Evolutionary conservation across 78 protist species (phyloP), one percentile per base, ranked within the genome.

Genomic region (Anaeramoeba flamelloides): DNA sequence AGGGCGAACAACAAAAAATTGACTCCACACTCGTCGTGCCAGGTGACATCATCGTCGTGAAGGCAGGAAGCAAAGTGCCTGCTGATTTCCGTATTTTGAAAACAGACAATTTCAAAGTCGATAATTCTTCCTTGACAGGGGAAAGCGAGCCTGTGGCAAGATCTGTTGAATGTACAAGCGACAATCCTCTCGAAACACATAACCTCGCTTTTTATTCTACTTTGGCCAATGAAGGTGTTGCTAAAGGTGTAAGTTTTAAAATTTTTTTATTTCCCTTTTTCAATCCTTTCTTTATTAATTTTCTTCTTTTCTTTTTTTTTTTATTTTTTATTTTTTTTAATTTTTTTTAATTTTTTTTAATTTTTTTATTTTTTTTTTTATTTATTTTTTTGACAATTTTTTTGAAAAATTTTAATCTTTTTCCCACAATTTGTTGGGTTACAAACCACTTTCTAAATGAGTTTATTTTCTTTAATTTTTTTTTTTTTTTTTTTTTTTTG

Each of bases 61-160:
- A 17, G 31, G 26, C 1, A 17, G 98, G 98, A 75, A 87, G 86
- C 80, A 87, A 86, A 75, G 38, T 93, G 0, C 97, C 97, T 8
- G 82, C 82, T 17, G 82, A 82, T 40, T 2, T 80, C 12, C 76
- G 83, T 1, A 0, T 80, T 2, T 2, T 80, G 3, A 40, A 80
- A 34, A 0, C 85, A 39, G 77, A 33, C 33, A 85, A 77, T 41
- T 85, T 90, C 81, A 75, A 84, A 69, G 69, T 82, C 36, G 86
- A 84, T 17, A 79, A 93, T 36, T 75, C 92, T 1, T 86, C 92
- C 17, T 80, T 95, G 32, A 92, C 96, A 0, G 99, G 99, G 30
- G 99, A 95, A 77, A 34, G 84, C 30, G 95, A 91, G 41, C 91
- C 95, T 1, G 89, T 82, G 36, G 36, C 85, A 17, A 80, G 92